These are phyloP conservation scores for Fraxinus baroniana DNA, from an alignment of 305 asterid species.

Conservation along the genomic window DNA sequence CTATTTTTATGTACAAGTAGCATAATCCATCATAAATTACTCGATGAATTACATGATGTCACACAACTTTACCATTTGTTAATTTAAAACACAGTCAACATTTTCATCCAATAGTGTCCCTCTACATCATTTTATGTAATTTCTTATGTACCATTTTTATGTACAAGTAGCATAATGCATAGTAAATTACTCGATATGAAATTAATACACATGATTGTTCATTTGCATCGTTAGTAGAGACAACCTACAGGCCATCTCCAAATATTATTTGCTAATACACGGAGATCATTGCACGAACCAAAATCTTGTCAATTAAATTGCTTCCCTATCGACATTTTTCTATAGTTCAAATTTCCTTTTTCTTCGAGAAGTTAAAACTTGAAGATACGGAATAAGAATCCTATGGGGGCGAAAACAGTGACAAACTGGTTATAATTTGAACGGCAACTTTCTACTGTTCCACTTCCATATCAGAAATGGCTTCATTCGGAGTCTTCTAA, in stretches of 20 bases:
- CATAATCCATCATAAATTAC: too few species aligned
- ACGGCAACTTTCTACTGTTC: conserved; percentile 34
- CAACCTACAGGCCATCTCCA: not conserved
- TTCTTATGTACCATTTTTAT: too few species aligned
- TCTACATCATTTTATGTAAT: too few species aligned
- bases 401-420: not conserved
- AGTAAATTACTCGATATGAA: not conserved
- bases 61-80: too few species aligned
- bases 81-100: too few species aligned
- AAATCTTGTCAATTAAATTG: not conserved
- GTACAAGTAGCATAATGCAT: too few species aligned
- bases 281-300: not conserved
- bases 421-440: not conserved
- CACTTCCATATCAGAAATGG: conserved; percentile 65
- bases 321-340: not conserved
- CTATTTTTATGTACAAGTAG: too few species aligned
- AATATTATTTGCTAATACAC: not conserved
- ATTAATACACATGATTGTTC: not conserved
- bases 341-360: not conserved
- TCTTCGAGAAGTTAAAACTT: not conserved
- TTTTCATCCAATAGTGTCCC: too few species aligned
- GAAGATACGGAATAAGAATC: not conserved
- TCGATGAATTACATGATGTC: too few species aligned
- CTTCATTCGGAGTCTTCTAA: conserved; percentile 62
- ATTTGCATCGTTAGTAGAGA: not conserved